Percentiles rank a stretch among this genome's conserved stretches.
These are phyloP conservation scores for Hypomontagnella monticulosa DNA, from an alignment of 495 filamentous ascomycete genomes.

Conservation along the genomic window DNA sequence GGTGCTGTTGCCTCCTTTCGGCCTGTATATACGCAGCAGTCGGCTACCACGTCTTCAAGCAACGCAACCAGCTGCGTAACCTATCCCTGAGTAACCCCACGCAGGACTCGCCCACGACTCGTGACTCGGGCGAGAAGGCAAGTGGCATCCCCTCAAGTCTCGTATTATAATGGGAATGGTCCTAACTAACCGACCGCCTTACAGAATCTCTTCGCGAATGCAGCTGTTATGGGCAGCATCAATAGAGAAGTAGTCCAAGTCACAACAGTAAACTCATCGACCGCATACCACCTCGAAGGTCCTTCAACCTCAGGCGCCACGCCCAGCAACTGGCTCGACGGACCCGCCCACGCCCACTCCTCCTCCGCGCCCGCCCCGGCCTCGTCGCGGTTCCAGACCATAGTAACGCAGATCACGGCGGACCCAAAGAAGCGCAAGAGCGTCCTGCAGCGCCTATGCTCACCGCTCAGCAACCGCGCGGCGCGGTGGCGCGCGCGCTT, in stretches of 20 bases:
- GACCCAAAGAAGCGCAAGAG: conserved; percentile 33
- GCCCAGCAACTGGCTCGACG: conserved; percentile 43
- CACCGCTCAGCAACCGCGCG: too few relatives aligned
- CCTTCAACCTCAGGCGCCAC: conserved; percentile 27
- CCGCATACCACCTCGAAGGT: conserved; percentile 17
- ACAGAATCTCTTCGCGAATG: conserved; percentile 43
- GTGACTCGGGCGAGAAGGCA: conserved; percentile 57
- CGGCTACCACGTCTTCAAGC: conserved; percentile 72
- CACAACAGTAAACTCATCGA: conserved; percentile 45
- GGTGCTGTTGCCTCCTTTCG: conserved; percentile 77
- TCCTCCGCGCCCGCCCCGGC: conserved; percentile 15
- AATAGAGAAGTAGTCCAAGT: conserved; percentile 46
- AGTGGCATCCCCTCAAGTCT: neutral
- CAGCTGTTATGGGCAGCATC: conserved; percentile 46
- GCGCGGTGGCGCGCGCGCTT: conserved; percentile 44
- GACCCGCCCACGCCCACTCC: conserved; percentile 28
- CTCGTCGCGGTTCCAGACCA: conserved; percentile 28
- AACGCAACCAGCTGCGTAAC: conserved; percentile 64
- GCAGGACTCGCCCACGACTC: conserved; percentile 24
- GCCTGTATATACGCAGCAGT: conserved; percentile 76
- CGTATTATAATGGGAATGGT: too few relatives aligned
- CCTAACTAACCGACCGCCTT: neutral
- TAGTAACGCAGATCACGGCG: conserved; percentile 36
- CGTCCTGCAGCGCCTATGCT: conserved; percentile 10
- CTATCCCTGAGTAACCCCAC: conserved; percentile 53